A percentile compares a stretch with the other conserved stretches of the same genome.
These are phyloP conservation scores for Erigeron canadensis DNA, from an alignment of 129 eudicot species.

Conservation along the genomic window DNA sequence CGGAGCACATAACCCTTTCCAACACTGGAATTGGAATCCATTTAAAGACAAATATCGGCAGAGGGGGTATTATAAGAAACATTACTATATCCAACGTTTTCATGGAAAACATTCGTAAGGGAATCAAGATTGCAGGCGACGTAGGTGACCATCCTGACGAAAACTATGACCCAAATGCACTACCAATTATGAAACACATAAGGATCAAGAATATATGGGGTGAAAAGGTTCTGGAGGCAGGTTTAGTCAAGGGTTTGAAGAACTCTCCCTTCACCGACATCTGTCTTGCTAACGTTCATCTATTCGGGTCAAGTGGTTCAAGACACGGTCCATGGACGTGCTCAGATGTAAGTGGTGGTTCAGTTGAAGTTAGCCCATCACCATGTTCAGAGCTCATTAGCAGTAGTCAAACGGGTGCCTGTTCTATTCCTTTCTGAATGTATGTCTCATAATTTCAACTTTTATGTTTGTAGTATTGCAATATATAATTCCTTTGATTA, in stretches of 20 bases:
- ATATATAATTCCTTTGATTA: slow-evolving; percentile 10
- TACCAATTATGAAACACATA: slow-evolving; percentile 51
- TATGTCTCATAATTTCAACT: slow-evolving; percentile 2
- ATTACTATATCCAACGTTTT: slow-evolving; percentile 69
- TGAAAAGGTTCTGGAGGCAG: slow-evolving; percentile 45
- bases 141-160: slow-evolving; percentile 63
- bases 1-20: slow-evolving; percentile 77
- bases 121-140: slow-evolving; percentile 72
- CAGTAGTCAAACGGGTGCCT: slow-evolving; percentile 13
- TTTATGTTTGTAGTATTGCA: background rate
- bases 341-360: slow-evolving; percentile 56
- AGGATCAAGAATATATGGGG: slow-evolving; percentile 53
- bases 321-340: slow-evolving; percentile 55
- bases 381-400: slow-evolving; percentile 55
- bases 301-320: slow-evolving; percentile 35
- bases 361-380: slow-evolving; percentile 55
- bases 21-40: slow-evolving; percentile 84
- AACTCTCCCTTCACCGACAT: slow-evolving; percentile 68
- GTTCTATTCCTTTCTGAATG: slow-evolving; percentile 22
- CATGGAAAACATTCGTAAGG: slow-evolving; percentile 70
- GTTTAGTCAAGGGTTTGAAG: slow-evolving; percentile 53
- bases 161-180: slow-evolving; percentile 53
- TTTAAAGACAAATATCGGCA: slow-evolving; percentile 76
- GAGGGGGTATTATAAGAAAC: slow-evolving; percentile 80
- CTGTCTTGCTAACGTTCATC: slow-evolving; percentile 52